Conservation (phyloP, 2,329 filamentous ascomycete species). For the Fragosphaeria purpurea region DNA sequence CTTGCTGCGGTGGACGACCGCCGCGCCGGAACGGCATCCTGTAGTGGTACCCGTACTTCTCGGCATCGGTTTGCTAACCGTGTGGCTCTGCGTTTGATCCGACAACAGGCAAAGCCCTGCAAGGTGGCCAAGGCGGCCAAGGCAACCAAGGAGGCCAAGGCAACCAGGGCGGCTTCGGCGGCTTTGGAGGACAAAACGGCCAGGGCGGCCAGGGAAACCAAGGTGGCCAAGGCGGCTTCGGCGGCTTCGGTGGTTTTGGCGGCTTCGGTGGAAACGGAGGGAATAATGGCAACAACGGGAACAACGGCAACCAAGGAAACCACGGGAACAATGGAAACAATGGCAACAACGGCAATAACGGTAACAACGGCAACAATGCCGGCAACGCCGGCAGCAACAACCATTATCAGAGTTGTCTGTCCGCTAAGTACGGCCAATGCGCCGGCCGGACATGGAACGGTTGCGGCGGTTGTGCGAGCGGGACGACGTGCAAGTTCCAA, state of each 20-base stretch:
- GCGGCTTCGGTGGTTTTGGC: background rate
- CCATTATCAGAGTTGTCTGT: conserved; percentile 13
- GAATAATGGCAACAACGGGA: background rate
- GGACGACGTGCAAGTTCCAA: conserved; percentile 22
- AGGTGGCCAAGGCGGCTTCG: background rate
- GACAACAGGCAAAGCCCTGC: background rate
- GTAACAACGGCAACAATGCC: background rate
- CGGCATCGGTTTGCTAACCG: background rate
- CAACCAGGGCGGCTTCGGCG: background rate
- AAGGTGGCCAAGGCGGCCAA: background rate
- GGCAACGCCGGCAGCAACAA: conserved; percentile 1
- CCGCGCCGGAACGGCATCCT: background rate
- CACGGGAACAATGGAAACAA: background rate
- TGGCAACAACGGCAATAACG: conserved; percentile 1
- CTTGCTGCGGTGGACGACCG: too few relatives aligned
- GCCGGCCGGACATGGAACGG: conserved; percentile 27
- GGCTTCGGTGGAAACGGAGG: background rate
- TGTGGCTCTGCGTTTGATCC: background rate
- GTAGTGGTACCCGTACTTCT: too few relatives aligned
- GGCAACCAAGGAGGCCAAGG: background rate
- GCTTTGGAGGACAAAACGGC: background rate
- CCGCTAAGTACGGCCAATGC: conserved; percentile 26
- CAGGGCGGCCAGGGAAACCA: background rate
- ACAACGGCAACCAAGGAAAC: background rate
- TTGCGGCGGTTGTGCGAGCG: conserved; percentile 22